phyloP scores from a whole-genome alignment of 78 protist genomes.

The Salpingoeca rosetta region DNA sequence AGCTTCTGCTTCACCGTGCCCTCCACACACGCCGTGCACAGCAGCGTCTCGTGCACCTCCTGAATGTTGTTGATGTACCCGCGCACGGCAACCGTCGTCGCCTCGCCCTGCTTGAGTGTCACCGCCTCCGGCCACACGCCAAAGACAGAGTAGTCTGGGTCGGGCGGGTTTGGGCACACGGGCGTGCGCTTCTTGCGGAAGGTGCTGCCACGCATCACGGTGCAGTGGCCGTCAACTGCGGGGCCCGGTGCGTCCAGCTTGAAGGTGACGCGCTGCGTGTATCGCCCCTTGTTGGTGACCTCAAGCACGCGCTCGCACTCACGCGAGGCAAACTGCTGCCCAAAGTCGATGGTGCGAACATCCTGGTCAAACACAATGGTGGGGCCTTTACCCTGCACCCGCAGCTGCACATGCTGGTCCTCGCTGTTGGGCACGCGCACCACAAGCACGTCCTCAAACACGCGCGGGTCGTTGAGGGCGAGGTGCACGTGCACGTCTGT shows the following conservation, averaged over 20 bases:
- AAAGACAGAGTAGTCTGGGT: background rate
- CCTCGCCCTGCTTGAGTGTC: background rate
- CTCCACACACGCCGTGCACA: conserved; percentile 10
- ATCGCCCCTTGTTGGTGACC: background rate
- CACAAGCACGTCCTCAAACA: conserved; percentile 28
- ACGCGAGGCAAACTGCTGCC: background rate
- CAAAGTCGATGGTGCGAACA: background rate
- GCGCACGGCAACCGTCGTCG: background rate
- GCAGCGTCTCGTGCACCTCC: conserved; percentile 9
- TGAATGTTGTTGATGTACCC: background rate
- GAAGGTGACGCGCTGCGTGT: background rate
- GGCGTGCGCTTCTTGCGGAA: background rate
- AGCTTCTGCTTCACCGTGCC: background rate
- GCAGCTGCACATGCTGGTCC: background rate
- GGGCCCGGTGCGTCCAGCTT: background rate
- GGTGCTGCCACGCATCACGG: background rate
- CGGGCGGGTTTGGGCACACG: background rate
- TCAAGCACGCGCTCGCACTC: background rate
- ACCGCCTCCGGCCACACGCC: background rate
- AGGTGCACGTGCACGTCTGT: background rate
- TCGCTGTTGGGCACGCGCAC: conserved; percentile 10
- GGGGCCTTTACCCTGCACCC: background rate
- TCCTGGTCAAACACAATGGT: background rate
- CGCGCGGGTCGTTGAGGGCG: conserved; percentile 30
- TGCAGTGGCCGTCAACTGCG: background rate